Evolutionary conservation across 169 alveolate genomes (phyloP).

Genomic region (Babesia caballi): DNA sequence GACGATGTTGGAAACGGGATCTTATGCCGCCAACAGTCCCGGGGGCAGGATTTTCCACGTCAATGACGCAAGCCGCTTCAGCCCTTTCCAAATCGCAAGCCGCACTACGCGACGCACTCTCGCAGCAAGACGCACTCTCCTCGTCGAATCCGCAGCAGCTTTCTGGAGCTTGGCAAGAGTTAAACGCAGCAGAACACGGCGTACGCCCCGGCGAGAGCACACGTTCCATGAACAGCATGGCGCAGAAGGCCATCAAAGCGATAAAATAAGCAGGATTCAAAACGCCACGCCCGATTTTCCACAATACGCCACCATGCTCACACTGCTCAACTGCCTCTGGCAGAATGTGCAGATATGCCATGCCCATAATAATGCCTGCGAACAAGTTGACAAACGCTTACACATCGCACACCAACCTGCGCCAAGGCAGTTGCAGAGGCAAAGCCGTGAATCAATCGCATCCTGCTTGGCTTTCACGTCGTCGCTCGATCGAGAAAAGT

Average conservation of each 20-base stretch:
- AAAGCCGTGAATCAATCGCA: conserved; percentile 32
- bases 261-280: conserved; percentile 30
- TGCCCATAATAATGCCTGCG: conserved; percentile 55
- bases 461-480: conserved; percentile 5
- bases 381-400: not conserved
- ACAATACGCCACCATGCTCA: conserved; percentile 2
- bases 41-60: not conserved
- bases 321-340: conserved; percentile 57
- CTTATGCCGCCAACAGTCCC: not conserved
- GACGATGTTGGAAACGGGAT: conserved; percentile 41
- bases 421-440: conserved; percentile 64
- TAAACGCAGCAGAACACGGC: conserved; percentile 60
- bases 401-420: conserved; percentile 23
- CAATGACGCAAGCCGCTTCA: not conserved
- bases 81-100: conserved; percentile 7
- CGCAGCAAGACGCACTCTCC: not conserved
- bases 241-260: conserved; percentile 17
- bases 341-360: conserved; percentile 59
- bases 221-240: conserved; percentile 56
- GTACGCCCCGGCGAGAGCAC: conserved; percentile 57
- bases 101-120: conserved; percentile 1
- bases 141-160: conserved; percentile 19
- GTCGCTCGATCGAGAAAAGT: not conserved
- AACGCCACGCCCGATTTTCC: conserved; percentile 2
- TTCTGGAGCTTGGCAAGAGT: conserved; percentile 20